phyloP scores from a whole-genome alignment of 495 filamentous ascomycete species.

The Penicillium fimorum region DNA sequence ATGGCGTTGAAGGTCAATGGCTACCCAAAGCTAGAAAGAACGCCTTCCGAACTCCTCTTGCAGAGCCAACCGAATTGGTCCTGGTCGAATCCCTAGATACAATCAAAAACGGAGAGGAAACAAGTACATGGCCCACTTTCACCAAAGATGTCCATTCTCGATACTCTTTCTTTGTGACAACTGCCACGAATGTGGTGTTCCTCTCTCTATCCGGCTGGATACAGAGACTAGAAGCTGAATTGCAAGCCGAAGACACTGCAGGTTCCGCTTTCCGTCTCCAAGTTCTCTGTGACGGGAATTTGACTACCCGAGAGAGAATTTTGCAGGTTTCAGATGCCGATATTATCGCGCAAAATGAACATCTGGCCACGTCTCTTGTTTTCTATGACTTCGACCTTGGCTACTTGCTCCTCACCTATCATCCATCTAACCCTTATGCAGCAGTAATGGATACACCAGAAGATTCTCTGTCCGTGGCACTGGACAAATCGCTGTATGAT shows the following conservation, averaged over 20 bases:
- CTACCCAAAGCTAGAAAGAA: conserved; percentile 60
- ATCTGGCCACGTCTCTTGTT: conserved; percentile 60
- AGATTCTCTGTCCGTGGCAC: conserved; percentile 31
- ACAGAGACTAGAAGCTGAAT: conserved; percentile 70
- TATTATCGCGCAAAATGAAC: conserved; percentile 30
- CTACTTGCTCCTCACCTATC: conserved; percentile 73
- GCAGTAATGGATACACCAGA: conserved; percentile 65
- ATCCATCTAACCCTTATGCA: conserved; percentile 59
- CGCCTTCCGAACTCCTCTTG: conserved; percentile 38
- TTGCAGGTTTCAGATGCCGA: conserved; percentile 50
- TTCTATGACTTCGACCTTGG: conserved; percentile 74
- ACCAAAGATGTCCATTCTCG: conserved; percentile 68
- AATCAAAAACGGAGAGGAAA: conserved; percentile 51
- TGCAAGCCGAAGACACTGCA: conserved; percentile 59
- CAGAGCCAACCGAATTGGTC: conserved; percentile 44
- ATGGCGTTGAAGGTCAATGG: conserved; percentile 83
- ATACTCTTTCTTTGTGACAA: conserved; percentile 78
- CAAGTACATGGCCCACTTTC: conserved; percentile 66
- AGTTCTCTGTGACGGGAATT: conserved; percentile 62
- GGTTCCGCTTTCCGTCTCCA: conserved; percentile 73
- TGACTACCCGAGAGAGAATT: conserved; percentile 59
- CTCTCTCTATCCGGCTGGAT: conserved; percentile 74
- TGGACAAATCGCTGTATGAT: conserved; percentile 35
- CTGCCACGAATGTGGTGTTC: conserved; percentile 64
- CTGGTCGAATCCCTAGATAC: conserved; percentile 62